phyloP scores from a whole-genome alignment of 176 grass and related monocot genomes.

The Pontederia crassipes region DNA sequence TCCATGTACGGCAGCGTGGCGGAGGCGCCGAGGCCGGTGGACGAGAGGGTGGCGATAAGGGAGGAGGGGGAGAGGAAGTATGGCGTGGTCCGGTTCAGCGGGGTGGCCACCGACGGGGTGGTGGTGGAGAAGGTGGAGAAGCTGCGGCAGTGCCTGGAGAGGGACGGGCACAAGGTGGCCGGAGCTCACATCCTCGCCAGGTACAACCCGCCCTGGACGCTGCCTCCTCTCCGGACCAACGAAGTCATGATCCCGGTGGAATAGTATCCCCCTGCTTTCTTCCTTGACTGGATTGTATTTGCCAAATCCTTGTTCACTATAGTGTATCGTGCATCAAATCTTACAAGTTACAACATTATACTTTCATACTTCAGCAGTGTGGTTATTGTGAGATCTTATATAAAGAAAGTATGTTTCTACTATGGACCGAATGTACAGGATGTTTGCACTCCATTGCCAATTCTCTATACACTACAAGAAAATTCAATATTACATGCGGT shows the following conservation, averaged over 20 bases:
- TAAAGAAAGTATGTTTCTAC: no score
- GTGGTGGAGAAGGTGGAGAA: constrained; percentile 58
- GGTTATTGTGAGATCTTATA: no score
- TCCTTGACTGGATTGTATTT: no score
- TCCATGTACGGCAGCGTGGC: constrained; percentile 51
- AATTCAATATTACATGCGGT: no score
- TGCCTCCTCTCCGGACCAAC: constrained; percentile 86
- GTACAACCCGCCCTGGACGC: constrained; percentile 85
- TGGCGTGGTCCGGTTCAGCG: constrained; percentile 59
- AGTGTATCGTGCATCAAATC: no score
- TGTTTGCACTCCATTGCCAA: no score
- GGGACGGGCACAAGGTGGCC: constrained; percentile 36
- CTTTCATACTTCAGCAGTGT: no score
- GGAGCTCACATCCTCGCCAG: constrained; percentile 60
- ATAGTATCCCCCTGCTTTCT: not conserved
- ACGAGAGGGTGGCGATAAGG: constrained; percentile 67
- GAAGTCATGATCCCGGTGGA: constrained; percentile 86
- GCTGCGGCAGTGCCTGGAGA: constrained; percentile 64
- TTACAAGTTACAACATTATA: no score
- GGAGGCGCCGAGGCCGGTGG: constrained; percentile 65
- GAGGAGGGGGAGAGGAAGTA: constrained; percentile 58
- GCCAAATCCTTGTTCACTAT: no score
- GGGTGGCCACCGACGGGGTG: constrained; percentile 43
- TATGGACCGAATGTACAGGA: no score
- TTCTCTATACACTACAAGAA: no score